Conservation (phyloP, 2,329 filamentous ascomycete genomes). For the Pleomassaria siparia region DNA sequence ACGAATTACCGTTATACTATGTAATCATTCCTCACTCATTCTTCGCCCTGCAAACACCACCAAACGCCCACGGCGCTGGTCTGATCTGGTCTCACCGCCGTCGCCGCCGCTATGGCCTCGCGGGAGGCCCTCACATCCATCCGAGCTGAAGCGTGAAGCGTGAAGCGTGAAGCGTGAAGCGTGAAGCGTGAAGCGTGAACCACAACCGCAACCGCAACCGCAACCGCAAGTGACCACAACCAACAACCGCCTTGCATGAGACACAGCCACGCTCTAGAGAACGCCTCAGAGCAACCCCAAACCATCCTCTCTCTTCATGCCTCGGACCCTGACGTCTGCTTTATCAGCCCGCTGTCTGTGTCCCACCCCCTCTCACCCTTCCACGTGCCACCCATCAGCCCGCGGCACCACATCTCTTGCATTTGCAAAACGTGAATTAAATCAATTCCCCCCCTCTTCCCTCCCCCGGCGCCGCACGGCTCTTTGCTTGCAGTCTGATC, state of each 20-base stretch:
- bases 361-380: no score
- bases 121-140: background rate
- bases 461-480: background rate
- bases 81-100: background rate
- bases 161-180: no score
- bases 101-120: background rate
- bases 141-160: no score
- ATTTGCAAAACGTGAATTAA: slow-evolving; percentile 13
- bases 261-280: slow-evolving; percentile 8
- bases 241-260: slow-evolving; percentile 1
- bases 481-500: background rate
- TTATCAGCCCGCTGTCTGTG: no score
- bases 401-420: background rate
- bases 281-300: background rate
- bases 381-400: slow-evolving; percentile 1
- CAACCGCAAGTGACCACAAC: no score
- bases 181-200: no score
- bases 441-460: no score
- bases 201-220: no score
- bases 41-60: background rate
- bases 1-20: no score
- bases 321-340: slow-evolving; percentile 8
- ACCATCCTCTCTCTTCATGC: slow-evolving; percentile 6
- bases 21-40: no score
- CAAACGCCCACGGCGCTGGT: background rate